Evolutionary conservation across 257 asterid species (phyloP).

Genomic region (Przewalskia tangutica): DNA sequence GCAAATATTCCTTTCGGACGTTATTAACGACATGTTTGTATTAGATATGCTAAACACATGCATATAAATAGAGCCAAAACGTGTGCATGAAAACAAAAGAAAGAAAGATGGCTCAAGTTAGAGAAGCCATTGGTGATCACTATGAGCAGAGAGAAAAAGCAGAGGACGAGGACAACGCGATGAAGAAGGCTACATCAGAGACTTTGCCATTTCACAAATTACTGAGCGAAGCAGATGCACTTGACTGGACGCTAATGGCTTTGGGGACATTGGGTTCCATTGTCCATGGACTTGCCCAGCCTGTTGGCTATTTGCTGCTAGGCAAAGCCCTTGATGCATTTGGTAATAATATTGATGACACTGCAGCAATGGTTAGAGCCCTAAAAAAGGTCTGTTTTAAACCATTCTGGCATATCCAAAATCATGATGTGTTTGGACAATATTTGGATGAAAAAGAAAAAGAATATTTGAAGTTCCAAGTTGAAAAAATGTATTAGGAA

Average conservation of each 20-base stretch:
- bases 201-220: slow-evolving; percentile 42
- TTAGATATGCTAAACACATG: neutral
- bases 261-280: slow-evolving; percentile 61
- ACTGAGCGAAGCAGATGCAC: slow-evolving; percentile 51
- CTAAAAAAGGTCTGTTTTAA: slow-evolving; percentile 35
- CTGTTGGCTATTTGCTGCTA: slow-evolving; percentile 54
- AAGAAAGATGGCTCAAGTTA: slow-evolving; percentile 4
- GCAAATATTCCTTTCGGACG: neutral
- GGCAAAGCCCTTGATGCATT: slow-evolving; percentile 72
- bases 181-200: slow-evolving; percentile 7
- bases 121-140: slow-evolving; percentile 15
- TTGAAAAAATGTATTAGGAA: neutral
- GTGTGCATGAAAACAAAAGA: slow-evolving; percentile 7
- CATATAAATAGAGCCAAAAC: neutral
- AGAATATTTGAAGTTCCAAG: neutral
- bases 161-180: neutral
- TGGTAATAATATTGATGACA: slow-evolving; percentile 43
- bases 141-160: slow-evolving; percentile 14
- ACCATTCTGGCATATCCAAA: neutral
- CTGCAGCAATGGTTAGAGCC: slow-evolving; percentile 54
- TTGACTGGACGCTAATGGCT: slow-evolving; percentile 69
- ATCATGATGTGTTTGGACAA: neutral
- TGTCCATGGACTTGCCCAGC: slow-evolving; percentile 76
- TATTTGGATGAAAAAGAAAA: neutral
- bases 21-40: neutral